These are phyloP conservation scores for Chalara sp. DNA, from an alignment of 2,329 filamentous ascomycete species.

Conservation along the genomic window DNA sequence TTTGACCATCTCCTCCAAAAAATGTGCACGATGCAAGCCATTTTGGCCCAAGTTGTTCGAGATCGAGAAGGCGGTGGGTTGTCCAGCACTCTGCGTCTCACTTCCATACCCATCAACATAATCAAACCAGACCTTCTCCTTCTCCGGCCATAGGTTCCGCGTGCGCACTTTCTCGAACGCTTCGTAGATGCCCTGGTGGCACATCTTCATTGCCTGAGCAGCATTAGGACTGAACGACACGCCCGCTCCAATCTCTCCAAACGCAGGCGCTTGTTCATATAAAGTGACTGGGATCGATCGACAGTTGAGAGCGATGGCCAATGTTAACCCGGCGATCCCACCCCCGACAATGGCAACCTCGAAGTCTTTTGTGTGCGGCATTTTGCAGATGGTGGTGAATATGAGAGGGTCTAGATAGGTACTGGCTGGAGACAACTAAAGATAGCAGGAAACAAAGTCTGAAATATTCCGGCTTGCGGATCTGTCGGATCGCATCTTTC, in stretches of 20 bases:
- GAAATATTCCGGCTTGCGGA: too few species aligned
- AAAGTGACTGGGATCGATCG: conserved; percentile 22
- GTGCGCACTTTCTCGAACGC: conserved; percentile 20
- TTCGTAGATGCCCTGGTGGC: conserved; percentile 20
- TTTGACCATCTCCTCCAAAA: conserved; percentile 26
- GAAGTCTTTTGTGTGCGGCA: too few species aligned
- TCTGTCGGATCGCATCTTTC: too few species aligned
- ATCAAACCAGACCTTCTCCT: conserved; percentile 24
- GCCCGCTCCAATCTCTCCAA: conserved; percentile 26
- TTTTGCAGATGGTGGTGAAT: too few species aligned
- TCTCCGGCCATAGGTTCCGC: conserved; percentile 16
- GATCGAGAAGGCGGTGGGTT: conserved; percentile 12
- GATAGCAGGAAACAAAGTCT: too few species aligned
- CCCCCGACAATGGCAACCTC: too few species aligned
- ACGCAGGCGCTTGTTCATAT: conserved; percentile 24
- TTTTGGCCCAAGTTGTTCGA: conserved; percentile 15
- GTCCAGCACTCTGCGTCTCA: conserved; percentile 13
- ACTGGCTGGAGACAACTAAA: too few species aligned
- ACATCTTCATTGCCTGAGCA: conserved; percentile 21
- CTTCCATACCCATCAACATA: conserved; percentile 17
- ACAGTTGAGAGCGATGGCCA: conserved; percentile 23
- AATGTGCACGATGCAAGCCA: conserved; percentile 25
- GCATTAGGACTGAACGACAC: conserved; percentile 26
- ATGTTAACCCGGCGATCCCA: conserved; percentile 18
- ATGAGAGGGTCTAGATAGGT: too few species aligned